Base-by-base conservation (phyloP, 768 basidiomycete species). In the Collybia nuda region DNA sequence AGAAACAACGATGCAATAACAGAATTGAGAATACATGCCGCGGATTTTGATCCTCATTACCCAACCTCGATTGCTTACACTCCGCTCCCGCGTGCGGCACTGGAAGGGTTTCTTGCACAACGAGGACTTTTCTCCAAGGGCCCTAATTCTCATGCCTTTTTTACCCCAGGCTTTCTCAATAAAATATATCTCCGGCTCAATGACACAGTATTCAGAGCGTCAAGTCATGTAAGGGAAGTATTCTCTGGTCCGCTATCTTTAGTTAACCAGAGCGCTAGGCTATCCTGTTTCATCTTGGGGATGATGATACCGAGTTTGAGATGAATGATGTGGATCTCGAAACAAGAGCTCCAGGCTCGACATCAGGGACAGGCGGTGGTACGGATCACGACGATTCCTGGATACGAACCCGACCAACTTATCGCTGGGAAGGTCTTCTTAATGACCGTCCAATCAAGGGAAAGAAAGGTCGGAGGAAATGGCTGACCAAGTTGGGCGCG, bases 41-140 rank as follows among this genome's bases (percentile, higher is more conserved):
- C 72, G 0, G 83, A 86, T 59, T 92, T 91, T 61, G 80, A 85
- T 60, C 88, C 90, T 0, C 77, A 85, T 53, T 91, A 84, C 58
- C 75, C 79, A 8, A 76, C 79, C 0, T 88, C 85, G 3, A 84
- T 92, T 54, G 88, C 88, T 3, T 88, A 87, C 62, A 78, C 72
- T 0, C 88, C 88, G 3, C 67, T 90, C 8, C 77, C 86, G 14
- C 76, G 90, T 2, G 62, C 84, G 0, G 79, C 74, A 2, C 64
- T 92, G 39, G 86, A 89, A 62, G 64, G 65, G 2, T 90, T 89
- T 60, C 75, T 90, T 11, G 64, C 63, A 1, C 83, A 86, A 58
- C 71, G 85, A 29, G 85, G 83, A 1, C 67, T 89, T 12, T 64
- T 82, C 37, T 76, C 79, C 23, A 75, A 68, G 41, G 71, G 67